These are phyloP conservation scores for Curvularia lunata DNA, from an alignment of 2,329 filamentous ascomycete genomes.

Conservation along the genomic window DNA sequence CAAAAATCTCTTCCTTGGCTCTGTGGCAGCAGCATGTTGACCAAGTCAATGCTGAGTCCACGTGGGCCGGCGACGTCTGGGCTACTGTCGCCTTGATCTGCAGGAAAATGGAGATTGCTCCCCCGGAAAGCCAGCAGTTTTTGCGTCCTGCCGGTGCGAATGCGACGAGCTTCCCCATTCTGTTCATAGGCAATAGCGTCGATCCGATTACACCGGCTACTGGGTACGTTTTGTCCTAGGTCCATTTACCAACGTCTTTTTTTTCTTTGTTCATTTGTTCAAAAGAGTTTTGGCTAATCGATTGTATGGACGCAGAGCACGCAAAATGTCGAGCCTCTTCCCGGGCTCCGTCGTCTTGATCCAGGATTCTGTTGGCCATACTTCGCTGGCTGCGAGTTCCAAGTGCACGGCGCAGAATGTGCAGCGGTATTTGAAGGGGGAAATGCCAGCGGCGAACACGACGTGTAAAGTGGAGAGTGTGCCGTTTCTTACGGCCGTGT, in stretches of 20 bases:
- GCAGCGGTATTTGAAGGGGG: background rate
- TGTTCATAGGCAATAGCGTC: background rate
- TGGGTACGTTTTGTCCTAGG: background rate
- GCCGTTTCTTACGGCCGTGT: background rate
- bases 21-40: background rate
- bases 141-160: background rate
- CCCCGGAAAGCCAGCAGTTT: background rate
- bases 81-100: background rate
- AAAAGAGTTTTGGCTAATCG: too few relatives aligned
- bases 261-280: too few relatives aligned
- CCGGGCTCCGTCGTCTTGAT: background rate
- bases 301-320: background rate
- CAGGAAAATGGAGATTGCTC: background rate
- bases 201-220: background rate
- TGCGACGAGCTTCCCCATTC: background rate
- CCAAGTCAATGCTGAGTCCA: background rate
- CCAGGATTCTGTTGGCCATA: background rate
- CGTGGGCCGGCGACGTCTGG: background rate
- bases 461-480: background rate
- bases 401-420: background rate
- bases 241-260: background rate
- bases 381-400: background rate
- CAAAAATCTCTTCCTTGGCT: background rate
- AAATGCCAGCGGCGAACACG: background rate
- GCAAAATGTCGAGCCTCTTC: background rate